Evolutionary conservation across 2,329 filamentous ascomycete species (phyloP), one percentile per base, ranked within the genome.

Genomic region (Pseudogymnoascus sp.): DNA sequence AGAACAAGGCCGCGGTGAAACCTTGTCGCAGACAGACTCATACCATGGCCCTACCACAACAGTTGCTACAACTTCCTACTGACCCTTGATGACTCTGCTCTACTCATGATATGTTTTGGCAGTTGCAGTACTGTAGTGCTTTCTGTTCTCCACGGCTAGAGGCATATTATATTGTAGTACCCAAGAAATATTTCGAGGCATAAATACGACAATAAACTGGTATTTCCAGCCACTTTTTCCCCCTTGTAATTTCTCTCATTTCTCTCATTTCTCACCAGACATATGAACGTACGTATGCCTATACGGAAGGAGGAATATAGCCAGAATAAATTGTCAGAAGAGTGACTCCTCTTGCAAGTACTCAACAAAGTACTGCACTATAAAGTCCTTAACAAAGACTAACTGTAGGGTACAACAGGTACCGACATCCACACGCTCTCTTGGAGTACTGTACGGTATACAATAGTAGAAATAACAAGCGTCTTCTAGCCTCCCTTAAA

Each of bases 51-150:
- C 21, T 17, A 24, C 21, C 47, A 54, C 47, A 54, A 11, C 47
- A 54, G 26, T 10, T 17, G 33, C 15, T 4, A 29, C 21, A 17
- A 54, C 47, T 33, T 7, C 15, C 13, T 7, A 33, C 13, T 7
- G 47, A 54, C 47, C 47, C 47, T 54, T 54, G 17, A 17, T 54
- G 47, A 54, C 47, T 54, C 47, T 31, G 11, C 44, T 26, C 47
- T 31, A 11, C 44, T 26, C 11, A 26, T 13, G 13, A 24, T 47
- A n/a, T 24, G 41, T 21, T 21, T 21, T 21, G 21, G 21, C 2
- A 31, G 44, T 50, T 6, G 5, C 17, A 8, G 44, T 50, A 11
- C 7, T 54, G 47, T 33, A 5, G 7, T 13, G 10, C 26, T 17
- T 3, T 33, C 29, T 17, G 1, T 13, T 21, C 47, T 31, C 47